These are phyloP conservation scores for Discostella stelligeroides DNA, from an alignment of 108 stramenopile species.

Conservation along the genomic window DNA sequence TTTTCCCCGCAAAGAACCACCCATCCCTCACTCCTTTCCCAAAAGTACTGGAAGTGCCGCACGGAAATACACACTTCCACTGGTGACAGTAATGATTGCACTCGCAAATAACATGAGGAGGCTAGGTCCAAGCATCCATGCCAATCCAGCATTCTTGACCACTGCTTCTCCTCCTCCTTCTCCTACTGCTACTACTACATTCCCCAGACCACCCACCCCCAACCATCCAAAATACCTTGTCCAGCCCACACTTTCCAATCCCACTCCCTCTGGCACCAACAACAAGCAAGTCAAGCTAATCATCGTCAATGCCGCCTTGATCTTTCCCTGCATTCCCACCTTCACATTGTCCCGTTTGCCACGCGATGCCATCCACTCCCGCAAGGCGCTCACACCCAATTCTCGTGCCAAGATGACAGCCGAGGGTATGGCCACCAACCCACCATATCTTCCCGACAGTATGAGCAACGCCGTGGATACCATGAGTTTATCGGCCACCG, in stretches of 20 bases:
- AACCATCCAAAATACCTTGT: conserved; percentile 20
- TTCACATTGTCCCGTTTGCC: conserved; percentile 84
- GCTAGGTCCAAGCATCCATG: conserved; percentile 42
- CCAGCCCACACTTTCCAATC: conserved; percentile 31
- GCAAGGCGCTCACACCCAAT: conserved; percentile 87
- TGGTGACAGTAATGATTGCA: conserved; percentile 82
- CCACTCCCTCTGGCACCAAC: conserved; percentile 54
- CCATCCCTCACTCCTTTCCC: conserved; percentile 52
- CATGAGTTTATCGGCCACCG: conserved; percentile 97
- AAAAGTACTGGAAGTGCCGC: conserved; percentile 74
- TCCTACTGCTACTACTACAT: background rate
- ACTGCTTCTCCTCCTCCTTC: background rate
- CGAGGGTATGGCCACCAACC: conserved; percentile 72
- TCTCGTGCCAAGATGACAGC: conserved; percentile 89
- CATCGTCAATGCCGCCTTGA: conserved; percentile 88
- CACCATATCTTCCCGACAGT: conserved; percentile 76
- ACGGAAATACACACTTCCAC: conserved; percentile 82
- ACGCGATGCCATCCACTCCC: conserved; percentile 94
- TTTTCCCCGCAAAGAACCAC: too few relatives aligned
- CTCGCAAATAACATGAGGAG: conserved; percentile 66
- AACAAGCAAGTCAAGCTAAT: conserved; percentile 67
- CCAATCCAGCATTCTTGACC: conserved; percentile 22
- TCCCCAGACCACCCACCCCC: conserved; percentile 22
- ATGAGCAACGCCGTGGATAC: conserved; percentile 89
- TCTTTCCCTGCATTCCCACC: conserved; percentile 87